These are phyloP conservation scores for Pouteria glomerata DNA, from an alignment of 148 eudicot species.

Conservation along the genomic window DNA sequence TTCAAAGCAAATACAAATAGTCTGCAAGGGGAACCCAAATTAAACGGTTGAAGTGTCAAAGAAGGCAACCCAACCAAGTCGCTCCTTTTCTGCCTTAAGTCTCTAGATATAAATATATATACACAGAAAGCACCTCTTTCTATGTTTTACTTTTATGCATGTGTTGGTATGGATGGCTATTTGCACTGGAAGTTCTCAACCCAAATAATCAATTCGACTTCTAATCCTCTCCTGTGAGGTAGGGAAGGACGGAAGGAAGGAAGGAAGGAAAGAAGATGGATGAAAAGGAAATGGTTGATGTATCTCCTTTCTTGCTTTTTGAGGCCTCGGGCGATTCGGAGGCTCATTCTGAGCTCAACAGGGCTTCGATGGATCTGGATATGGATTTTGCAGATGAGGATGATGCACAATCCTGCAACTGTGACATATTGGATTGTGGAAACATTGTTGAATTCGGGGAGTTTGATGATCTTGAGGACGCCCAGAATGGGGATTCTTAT, in stretches of 20 bases:
- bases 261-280: too few species aligned
- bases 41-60: too few species aligned
- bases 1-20: too few species aligned
- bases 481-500: conserved; percentile 4
- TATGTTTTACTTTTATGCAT: not conserved
- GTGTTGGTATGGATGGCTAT: not conserved
- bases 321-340: conserved; percentile 82
- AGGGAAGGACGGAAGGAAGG: too few species aligned
- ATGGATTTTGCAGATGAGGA: conserved; percentile 20
- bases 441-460: not conserved
- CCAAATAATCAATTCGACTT: not conserved
- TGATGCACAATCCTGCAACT: conserved; percentile 70
- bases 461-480: conserved; percentile 5
- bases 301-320: conserved; percentile 42
- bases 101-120: too few species aligned
- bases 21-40: too few species aligned
- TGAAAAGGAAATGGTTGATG: conserved; percentile 32
- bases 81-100: too few species aligned
- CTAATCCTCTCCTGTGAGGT: not conserved
- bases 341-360: conserved; percentile 33
- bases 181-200: not conserved
- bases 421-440: conserved; percentile 25
- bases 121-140: not conserved
- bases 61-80: too few species aligned
- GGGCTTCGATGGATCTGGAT: not conserved